Evolutionary conservation across 805 yeast species (phyloP).

Genomic region (Metschnikowia noctiluminum): DNA sequence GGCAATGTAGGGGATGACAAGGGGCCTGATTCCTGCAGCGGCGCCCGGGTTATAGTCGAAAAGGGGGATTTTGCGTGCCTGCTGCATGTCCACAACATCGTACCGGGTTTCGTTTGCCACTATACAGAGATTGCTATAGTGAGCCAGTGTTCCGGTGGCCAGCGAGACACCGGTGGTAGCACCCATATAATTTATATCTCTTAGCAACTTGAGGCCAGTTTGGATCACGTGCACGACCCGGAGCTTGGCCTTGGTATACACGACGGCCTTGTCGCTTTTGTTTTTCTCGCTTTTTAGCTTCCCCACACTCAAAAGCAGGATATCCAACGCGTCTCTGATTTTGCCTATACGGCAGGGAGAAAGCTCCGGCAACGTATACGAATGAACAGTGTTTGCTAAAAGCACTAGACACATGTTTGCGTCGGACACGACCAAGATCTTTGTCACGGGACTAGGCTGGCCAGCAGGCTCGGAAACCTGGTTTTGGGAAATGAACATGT

Average conservation of each 20-base stretch:
- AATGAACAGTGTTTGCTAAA: conserved; percentile 24
- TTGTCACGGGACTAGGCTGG: conserved; percentile 14
- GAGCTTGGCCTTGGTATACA: conserved; percentile 28
- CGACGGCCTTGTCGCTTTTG: conserved; percentile 26
- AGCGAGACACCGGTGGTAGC: conserved; percentile 29
- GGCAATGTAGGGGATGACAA: conserved; percentile 12
- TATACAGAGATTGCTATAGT: conserved; percentile 29
- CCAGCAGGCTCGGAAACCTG: conserved; percentile 9
- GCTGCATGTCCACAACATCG: conserved; percentile 36
- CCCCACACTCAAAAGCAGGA: conserved; percentile 24
- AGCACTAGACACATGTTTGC: conserved; percentile 27
- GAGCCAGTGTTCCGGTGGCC: conserved; percentile 24
- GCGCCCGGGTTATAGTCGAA: conserved; percentile 26
- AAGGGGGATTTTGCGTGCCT: conserved; percentile 31
- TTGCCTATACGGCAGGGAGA: conserved; percentile 37
- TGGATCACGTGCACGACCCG: conserved; percentile 28
- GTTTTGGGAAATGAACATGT: conserved; percentile 27
- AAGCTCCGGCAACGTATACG: conserved; percentile 36
- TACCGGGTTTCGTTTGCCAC: conserved; percentile 33
- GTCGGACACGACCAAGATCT: conserved; percentile 25
- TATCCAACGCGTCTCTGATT: conserved; percentile 32
- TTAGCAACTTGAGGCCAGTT: conserved; percentile 29
- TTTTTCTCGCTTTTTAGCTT: conserved; percentile 7
- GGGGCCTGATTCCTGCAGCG: conserved; percentile 5
- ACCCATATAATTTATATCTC: conserved; percentile 30